These are phyloP conservation scores for Pythium chondricola DNA, from an alignment of 352 stramenopile genomes.

Conservation along the genomic window DNA sequence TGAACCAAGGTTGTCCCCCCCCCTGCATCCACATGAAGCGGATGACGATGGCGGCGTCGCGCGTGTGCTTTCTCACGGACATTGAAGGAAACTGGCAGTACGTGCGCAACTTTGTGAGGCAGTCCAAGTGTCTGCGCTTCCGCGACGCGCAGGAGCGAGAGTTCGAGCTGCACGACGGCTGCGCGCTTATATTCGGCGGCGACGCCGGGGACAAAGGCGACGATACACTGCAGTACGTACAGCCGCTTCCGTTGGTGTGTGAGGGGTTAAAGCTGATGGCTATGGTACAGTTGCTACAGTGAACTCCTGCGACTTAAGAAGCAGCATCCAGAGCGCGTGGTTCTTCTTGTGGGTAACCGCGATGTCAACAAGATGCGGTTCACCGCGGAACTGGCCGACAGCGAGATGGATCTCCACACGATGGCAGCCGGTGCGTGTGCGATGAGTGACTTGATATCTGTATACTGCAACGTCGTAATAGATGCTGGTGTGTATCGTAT, in stretches of 20 bases:
- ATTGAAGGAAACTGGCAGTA: slow-evolving; percentile 80
- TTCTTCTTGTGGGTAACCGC: slow-evolving; percentile 90
- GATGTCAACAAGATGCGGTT: slow-evolving; percentile 93
- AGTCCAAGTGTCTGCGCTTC: slow-evolving; percentile 58
- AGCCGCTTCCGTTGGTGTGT: neutral
- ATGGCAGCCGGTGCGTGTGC: slow-evolving; percentile 58
- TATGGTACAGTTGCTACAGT: slow-evolving; percentile 48
- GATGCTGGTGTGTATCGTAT: neutral
- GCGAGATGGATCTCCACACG: slow-evolving; percentile 52
- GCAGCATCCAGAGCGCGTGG: slow-evolving; percentile 80
- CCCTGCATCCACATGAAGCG: slow-evolving; percentile 19
- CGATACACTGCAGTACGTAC: slow-evolving; percentile 62
- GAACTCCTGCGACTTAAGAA: slow-evolving; percentile 85
- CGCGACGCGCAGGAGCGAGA: slow-evolving; percentile 23
- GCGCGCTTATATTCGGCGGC: slow-evolving; percentile 86
- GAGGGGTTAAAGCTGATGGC: too few species aligned
- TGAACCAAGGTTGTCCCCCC: too few species aligned
- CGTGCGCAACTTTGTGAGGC: slow-evolving; percentile 52
- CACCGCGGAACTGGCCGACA: slow-evolving; percentile 76
- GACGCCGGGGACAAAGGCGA: slow-evolving; percentile 89
- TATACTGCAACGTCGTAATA: neutral
- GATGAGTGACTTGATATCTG: neutral
- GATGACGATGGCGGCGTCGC: slow-evolving; percentile 15
- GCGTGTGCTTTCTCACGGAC: slow-evolving; percentile 72
- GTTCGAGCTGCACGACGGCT: slow-evolving; percentile 61